Evolutionary conservation across 495 filamentous ascomycete genomes (phyloP).

Genomic region (Pseudevernia furfuracea): DNA sequence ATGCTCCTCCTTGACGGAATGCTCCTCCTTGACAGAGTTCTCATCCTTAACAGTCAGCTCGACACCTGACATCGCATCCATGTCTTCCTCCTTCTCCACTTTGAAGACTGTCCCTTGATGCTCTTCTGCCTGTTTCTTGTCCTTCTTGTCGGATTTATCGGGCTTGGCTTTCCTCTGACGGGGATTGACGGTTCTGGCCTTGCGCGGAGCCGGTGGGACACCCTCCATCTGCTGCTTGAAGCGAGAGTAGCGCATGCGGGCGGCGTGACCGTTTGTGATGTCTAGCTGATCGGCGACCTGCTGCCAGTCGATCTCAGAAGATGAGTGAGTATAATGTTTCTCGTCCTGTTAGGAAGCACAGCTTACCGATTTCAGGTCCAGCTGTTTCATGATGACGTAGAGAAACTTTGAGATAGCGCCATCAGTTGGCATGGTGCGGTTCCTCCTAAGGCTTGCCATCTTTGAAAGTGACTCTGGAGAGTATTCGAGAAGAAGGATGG

Average conservation of each 20-base stretch:
- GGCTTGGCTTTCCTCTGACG: conserved; percentile 21
- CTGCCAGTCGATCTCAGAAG: conserved; percentile 64
- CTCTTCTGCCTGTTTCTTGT: conserved; percentile 1
- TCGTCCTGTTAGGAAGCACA: background rate
- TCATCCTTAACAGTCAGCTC: conserved; percentile 9
- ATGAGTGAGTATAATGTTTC: background rate
- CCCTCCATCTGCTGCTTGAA: conserved; percentile 58
- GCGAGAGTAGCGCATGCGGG: conserved; percentile 71
- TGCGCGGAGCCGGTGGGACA: conserved; percentile 26
- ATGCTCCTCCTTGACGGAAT: conserved; percentile 15
- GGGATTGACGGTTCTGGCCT: conserved; percentile 19
- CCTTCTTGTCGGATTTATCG: conserved; percentile 21
- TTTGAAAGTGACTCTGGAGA: conserved; percentile 8
- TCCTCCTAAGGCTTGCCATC: conserved; percentile 31
- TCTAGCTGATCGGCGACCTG: conserved; percentile 52
- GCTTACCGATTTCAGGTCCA: conserved; percentile 56
- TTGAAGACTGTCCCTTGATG: conserved; percentile 6
- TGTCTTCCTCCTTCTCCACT: background rate
- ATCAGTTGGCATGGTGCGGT: conserved; percentile 43
- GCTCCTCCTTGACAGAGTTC: background rate
- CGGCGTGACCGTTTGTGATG: conserved; percentile 74
- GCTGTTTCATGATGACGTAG: conserved; percentile 68
- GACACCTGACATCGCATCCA: background rate
- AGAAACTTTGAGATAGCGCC: conserved; percentile 51
- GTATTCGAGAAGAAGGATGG: background rate